Evolutionary conservation across 148 eudicot species (phyloP), one percentile per base, ranked within the genome.

Genomic region (Simmondsia chinensis): DNA sequence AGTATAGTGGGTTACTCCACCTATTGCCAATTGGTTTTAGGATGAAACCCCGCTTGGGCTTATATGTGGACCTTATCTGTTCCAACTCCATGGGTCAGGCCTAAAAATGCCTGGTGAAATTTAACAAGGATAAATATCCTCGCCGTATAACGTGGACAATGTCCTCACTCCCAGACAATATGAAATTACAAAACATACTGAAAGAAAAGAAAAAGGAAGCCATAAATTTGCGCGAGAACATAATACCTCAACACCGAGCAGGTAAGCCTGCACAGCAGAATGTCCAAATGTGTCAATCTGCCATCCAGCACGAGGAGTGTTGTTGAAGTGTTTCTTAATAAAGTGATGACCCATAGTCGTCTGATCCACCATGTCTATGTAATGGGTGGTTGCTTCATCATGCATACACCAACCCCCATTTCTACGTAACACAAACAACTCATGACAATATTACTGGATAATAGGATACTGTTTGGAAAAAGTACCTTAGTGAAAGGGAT

Each of bases 361-460:
- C 50, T 87, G 96, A 57, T 87, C 96, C 63, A 87, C 80, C 89
- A 87, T 80, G 70, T 87, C 96, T 55, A 83, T 59, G 36, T 87
- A 87, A 66, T 87, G 89, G 43, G 56, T 16, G 20, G 83, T 33
- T 52, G 96, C 96, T 63, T 87, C 96, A 67, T 87, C 94, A 20
- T 87, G 96, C 96, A 87, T 83, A 41, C 72, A 73, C 96, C 96
- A 87, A 20, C 96, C 96, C 39, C 96, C 96, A 55, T 87, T 87
- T 53, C 96, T 87, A 62, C 19, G 33, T 1, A 47, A 56, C 1
- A 50, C 20, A 30, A 6, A 60, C 12, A 55, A 32, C 8, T 20
- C 10, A 55, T 37, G 33, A 47, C 38, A 19, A 57, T 20, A 19
- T 39, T 6, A 13, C 34, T 23, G 17, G 14, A 31, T 26, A 36